Evolutionary conservation across 176 grass and related monocot genomes (phyloP), one percentile per base, ranked within the genome.

Genomic region (Phyllostachys edulis): DNA sequence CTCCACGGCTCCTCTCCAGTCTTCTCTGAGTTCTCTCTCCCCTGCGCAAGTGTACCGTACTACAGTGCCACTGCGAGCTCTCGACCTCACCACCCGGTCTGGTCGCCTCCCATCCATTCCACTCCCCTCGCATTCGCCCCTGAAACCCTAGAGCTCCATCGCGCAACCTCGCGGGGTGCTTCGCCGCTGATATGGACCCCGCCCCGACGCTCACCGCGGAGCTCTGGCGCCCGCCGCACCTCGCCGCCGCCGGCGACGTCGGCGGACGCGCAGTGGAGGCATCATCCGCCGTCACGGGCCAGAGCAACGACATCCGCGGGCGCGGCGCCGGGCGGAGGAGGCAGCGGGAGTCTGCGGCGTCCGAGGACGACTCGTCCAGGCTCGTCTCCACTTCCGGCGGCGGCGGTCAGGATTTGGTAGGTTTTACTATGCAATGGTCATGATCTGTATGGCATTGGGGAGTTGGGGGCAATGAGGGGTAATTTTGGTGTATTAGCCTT

Each of bases 351-450:
- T 7, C 65, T 0, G 82, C 64, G 0, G 76, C 84, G n/a, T 80
- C 90, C 40, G 90, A 92, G 88, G 94, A 94, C 14, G 94, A 97
- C 63, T 90, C 92, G 23, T 89, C 88, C 76, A 90, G 85, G 92
- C 88, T 89, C 76, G 92, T 87, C 60, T 92, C 94, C 56, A 94
- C 90, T n/a, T 90, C 89, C 13, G 75, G 85, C 67, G 88, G 18
- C 15, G 71, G 56, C 69, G 77, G 85, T 24, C 82, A 87, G 84
- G 92, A 89, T 86, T 84, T 90, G 90, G 94, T 97, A 84, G 6
- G 70, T 88, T 71, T 21, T 40, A 41, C 23, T 9, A 9, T 9
- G 29, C 78, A 42, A 74, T 80, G 16, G 13, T 41, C n/a, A 56
- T 82, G 83, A 87, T 78, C 64, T 68, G 50, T 50, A 44, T 75